Base-by-base conservation (phyloP, 2,329 filamentous ascomycete genomes). In the Ophiostoma quercus region DNA sequence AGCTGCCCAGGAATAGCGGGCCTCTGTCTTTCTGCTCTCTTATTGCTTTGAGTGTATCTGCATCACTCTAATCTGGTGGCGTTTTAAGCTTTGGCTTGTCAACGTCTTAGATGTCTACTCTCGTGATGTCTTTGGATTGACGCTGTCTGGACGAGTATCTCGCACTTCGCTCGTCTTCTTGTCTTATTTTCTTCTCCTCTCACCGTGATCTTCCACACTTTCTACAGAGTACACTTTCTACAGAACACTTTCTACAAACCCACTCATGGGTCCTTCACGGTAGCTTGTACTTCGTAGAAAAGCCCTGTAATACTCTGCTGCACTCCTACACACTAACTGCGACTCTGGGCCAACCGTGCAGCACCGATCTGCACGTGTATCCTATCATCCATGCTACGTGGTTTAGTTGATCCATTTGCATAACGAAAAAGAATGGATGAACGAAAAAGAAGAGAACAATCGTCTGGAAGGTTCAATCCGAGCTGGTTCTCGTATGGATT, bases 41-140 rank as follows among this genome's bases (percentile, higher is more conserved):
- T n/a, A 39, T 47, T 32, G 54, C 12, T 22, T 29, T 29, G 25
- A 29, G 25, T 29, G 25, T 60, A 16, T 5, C 9, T 29, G 60
- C 12, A 29, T 16, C 57, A 62, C 12, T 62, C 12, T 62, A 62
- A 62, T 62, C 57, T 62, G 57, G 57, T 62, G 57, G 57, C 57
- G 57, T 62, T 62, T 62, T 34, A 62, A 62, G 57, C 57, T 29
- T 57, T 25, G n/a, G n/a, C n/a, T 29, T 5, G n/a, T 9, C 1
- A 25, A 29, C n/a, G 47, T 22, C n/a, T 34, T 34, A 34, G 34
- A 34, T 3, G 34, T 34, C 34, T 34, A 34, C 34, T 5, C 1
- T 34, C 34, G 5, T 8, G 34, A 34, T 34, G 8, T 34, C 34
- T 34, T 34, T 34, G 34, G 2, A 34, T 34, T 34, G 34, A 34